phyloP scores from a whole-genome alignment of 352 stramenopile genomes.

The Aphanomyces astaci region DNA sequence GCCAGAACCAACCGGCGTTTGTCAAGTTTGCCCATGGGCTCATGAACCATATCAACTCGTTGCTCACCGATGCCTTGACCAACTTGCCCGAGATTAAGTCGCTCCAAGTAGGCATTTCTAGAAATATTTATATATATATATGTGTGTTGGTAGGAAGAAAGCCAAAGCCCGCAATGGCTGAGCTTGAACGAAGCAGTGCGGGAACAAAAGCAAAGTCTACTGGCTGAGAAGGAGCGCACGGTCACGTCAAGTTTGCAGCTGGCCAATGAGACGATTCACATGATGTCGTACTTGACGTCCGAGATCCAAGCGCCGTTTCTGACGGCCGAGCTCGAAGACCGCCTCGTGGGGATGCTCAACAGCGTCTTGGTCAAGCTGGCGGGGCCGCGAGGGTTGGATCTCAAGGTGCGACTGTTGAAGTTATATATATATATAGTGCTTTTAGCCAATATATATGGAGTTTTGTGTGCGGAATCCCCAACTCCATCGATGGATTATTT shows the following conservation, averaged over 20 bases:
- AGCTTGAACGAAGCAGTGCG: conserved; percentile 84
- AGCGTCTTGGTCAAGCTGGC: conserved; percentile 94
- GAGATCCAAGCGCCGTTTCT: conserved; percentile 93
- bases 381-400: conserved; percentile 86
- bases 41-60: conserved; percentile 98
- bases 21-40: conserved; percentile 98
- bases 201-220: conserved; percentile 79
- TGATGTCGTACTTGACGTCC: conserved; percentile 95
- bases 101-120: conserved; percentile 85
- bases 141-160: conserved; percentile 43
- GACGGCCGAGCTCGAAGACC: conserved; percentile 85
- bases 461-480: too few species aligned
- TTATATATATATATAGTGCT: too few species aligned
- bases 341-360: conserved; percentile 94
- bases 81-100: conserved; percentile 93
- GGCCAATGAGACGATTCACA: conserved; percentile 97
- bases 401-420: too few species aligned
- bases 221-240: conserved; percentile 84
- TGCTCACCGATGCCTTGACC: conserved; percentile 94
- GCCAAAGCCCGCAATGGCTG: conserved; percentile 44
- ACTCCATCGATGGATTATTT: too few species aligned
- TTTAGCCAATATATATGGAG: too few species aligned
- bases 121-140: not conserved
- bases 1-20: conserved; percentile 88
- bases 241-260: conserved; percentile 91